A percentile compares a stretch with the other conserved stretches of the same genome.
phyloP scores from a whole-genome alignment of 257 asterid genomes.

The Nicotiana paniculata region DNA sequence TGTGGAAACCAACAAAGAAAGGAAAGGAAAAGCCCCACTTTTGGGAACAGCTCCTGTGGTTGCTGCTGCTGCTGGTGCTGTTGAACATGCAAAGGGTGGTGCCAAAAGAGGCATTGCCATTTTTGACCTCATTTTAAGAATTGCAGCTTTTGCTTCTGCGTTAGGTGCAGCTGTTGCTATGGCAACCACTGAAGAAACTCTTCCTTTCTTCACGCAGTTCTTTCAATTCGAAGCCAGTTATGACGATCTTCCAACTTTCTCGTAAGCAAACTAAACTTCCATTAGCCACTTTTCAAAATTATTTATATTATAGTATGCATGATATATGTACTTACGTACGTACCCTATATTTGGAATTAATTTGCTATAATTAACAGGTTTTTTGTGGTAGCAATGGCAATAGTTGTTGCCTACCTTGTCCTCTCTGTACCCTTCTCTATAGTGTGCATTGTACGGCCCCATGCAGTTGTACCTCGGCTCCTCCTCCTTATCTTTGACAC shows the following conservation, averaged over 20 bases:
- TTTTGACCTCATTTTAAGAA: conserved; percentile 68
- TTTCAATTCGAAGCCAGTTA: conserved; percentile 86
- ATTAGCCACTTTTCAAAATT: not conserved
- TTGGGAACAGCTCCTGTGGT: conserved; percentile 22
- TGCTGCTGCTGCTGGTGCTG: not conserved
- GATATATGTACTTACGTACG: not conserved
- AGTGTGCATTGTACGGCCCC: conserved; percentile 41
- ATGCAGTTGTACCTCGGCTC: conserved; percentile 29
- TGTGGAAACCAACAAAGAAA: conserved; percentile 59
- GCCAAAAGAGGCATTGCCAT: conserved; percentile 35
- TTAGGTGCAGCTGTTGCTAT: conserved; percentile 60
- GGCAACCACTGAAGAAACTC: conserved; percentile 81
- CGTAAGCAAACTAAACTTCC: conserved; percentile 32
- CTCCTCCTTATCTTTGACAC: conserved; percentile 43
- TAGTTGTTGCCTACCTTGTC: conserved; percentile 54
- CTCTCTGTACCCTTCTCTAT: conserved; percentile 71
- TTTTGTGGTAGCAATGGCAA: conserved; percentile 51
- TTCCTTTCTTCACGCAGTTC: conserved; percentile 92
- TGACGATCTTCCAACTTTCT: conserved; percentile 71
- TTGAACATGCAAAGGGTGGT: conserved; percentile 23
- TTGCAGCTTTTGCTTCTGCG: conserved; percentile 54
- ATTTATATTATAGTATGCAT: not conserved
- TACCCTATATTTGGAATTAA: not conserved
- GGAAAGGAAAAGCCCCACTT: conserved; percentile 82
- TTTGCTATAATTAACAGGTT: conserved; percentile 34